Evolutionary conservation across 2,329 filamentous ascomycete genomes (phyloP).

Genomic region (Aspergillus sojae): DNA sequence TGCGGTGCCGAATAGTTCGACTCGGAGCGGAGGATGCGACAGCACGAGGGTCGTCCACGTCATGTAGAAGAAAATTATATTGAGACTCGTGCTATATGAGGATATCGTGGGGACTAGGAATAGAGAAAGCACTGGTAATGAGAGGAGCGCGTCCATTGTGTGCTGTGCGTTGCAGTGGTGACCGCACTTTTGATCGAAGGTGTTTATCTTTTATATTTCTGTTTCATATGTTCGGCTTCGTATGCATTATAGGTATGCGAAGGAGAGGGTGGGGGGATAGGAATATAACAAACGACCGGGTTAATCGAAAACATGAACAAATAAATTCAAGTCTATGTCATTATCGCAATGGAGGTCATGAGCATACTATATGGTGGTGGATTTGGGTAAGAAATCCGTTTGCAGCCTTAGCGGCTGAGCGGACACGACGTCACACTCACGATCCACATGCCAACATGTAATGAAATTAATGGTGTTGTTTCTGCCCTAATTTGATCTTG

Average conservation of each 20-base stretch:
- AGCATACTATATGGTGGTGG: not conserved
- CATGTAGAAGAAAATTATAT: conserved; percentile 85
- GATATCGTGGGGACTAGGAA: conserved; percentile 46
- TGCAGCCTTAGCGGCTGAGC: not conserved
- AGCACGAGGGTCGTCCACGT: conserved; percentile 85
- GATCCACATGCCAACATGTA: conserved; percentile 1
- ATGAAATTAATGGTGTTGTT: not conserved
- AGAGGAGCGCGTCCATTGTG: conserved; percentile 57
- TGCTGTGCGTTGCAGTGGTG: not conserved
- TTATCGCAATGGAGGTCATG: not conserved
- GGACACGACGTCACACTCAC: not conserved
- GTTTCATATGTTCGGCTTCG: not conserved
- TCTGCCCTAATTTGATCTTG: not conserved
- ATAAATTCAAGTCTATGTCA: not conserved
- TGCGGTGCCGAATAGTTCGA: conserved; percentile 73
- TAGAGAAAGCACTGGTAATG: conserved; percentile 32
- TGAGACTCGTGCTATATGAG: conserved; percentile 77
- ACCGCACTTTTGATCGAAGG: not conserved
- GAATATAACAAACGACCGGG: not conserved
- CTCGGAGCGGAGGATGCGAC: conserved; percentile 71
- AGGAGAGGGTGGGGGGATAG: no score
- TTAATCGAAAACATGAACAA: not conserved
- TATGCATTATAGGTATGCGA: not conserved
- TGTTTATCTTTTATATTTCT: not conserved
- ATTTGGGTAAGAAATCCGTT: not conserved